Conservation (phyloP, 257 asterid genomes). For the Plantago ovata region DNA sequence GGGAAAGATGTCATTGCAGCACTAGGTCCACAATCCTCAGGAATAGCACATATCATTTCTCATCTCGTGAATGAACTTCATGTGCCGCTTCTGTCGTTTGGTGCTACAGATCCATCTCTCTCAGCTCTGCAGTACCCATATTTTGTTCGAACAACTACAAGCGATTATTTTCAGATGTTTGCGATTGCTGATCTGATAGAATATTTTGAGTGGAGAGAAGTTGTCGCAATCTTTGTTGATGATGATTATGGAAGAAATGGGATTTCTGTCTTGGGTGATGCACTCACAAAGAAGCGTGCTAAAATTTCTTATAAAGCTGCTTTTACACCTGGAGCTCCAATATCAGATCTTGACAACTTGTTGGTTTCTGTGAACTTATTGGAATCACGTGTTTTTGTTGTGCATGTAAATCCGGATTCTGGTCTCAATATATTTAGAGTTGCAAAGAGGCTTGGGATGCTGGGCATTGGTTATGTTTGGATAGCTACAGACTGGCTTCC, state of each 20-base stretch:
- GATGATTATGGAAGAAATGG: conserved; percentile 75
- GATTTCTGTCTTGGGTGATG: conserved; percentile 56
- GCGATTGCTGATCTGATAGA: conserved; percentile 58
- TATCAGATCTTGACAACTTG: conserved; percentile 38
- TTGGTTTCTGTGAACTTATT: conserved; percentile 43
- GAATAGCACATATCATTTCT: conserved; percentile 64
- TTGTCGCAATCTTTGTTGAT: conserved; percentile 56
- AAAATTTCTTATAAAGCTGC: conserved; percentile 65
- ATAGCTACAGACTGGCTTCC: conserved; percentile 81
- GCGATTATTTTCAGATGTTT: conserved; percentile 58
- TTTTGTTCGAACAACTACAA: conserved; percentile 47
- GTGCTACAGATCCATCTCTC: conserved; percentile 70
- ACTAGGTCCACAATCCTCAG: conserved; percentile 71
- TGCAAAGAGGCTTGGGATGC: conserved; percentile 63
- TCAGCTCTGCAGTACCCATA: conserved; percentile 62
- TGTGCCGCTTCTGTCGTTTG: conserved; percentile 60
- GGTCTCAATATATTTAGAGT: conserved; percentile 45
- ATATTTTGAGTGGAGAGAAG: conserved; percentile 63
- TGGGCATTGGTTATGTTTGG: conserved; percentile 58
- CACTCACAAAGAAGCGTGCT: conserved; percentile 52
- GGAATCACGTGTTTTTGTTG: conserved; percentile 64
- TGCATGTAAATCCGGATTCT: conserved; percentile 72
- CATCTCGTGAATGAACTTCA: conserved; percentile 59
- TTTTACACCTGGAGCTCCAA: conserved; percentile 44
- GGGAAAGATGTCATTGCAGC: conserved; percentile 51